Base-by-base conservation (phyloP, 1,139 yeast genomes). In the Protomyces arabidopsidicola region DNA sequence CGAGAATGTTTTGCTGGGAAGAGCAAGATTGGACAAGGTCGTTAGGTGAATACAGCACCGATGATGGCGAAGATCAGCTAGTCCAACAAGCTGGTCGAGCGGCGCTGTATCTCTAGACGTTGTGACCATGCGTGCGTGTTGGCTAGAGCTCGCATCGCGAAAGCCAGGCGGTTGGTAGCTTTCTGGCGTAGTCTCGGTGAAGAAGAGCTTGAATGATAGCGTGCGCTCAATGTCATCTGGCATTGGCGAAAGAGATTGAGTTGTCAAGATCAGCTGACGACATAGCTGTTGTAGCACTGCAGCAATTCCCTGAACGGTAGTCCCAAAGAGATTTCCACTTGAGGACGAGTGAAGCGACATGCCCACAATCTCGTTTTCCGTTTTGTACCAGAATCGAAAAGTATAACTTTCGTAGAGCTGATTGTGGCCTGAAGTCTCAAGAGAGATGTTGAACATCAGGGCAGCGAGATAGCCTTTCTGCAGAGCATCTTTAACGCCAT, bases 201-300 rank as follows among this genome's bases (percentile, higher is more conserved):
- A 83, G 67, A 81, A 66, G 61, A 84, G 71, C 65, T 82, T 76
- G 75, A 84, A 75, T 0, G 81, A 74, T 45, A 82, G 69, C 60
- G 68, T 78, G 62, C 81, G 77, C 58, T 78, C 73, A 1, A 73
- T 65, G 14, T 58, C 58, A 14, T 63, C 66, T 0, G 86, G 86
- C 45, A 82, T 70, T 0, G 82, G 78, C 24, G 81, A 79, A 39
- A 83, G 73, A 0, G 80, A 74, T 70, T 83, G 86, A 0, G 85
- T 81, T n/a, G 80, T 72, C 0, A 82, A 74, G 34, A 83, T 80
- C 61, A 83, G 76, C 65, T 81, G 73, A 69, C 78, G 77, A 75
- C 83, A 77, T 60, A 83, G 69, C 59, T 77, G 79, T 65, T 79
- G 82, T 8, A 79, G 73, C 67, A 76, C 74, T 64, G 73, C 73